Conservation (phyloP, 2,329 filamentous ascomycete species). For the Paracamarosporium sp. region DNA sequence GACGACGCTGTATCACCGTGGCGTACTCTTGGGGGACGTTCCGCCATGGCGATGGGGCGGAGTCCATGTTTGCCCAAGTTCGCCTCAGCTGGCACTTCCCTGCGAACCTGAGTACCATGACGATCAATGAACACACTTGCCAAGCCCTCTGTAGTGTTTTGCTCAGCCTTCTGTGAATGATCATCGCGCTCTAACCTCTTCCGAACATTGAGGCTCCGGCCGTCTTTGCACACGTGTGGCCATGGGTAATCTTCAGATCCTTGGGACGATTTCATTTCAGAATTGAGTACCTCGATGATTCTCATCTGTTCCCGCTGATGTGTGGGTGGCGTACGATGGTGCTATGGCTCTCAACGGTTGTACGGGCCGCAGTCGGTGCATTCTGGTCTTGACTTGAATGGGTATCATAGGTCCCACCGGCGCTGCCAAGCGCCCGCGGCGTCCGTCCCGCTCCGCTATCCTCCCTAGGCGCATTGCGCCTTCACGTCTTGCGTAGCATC, state of each 20-base stretch:
- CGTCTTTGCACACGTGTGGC: constrained; percentile 1
- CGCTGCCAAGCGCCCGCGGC: constrained; percentile 14
- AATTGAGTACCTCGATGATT: neutral
- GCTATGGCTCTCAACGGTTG: constrained; percentile 17
- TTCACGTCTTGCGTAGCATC: neutral
- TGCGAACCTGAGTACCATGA: constrained; percentile 3
- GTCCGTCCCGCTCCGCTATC: constrained; percentile 22
- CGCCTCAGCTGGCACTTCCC: neutral
- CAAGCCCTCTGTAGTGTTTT: constrained; percentile 11
- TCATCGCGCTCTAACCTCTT: constrained; percentile 10
- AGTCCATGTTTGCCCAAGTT: neutral
- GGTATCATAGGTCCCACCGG: constrained; percentile 3
- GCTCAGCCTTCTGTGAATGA: constrained; percentile 1
- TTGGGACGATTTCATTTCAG: neutral
- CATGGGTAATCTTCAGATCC: neutral
- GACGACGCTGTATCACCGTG: neutral
- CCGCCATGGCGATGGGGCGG: constrained; percentile 6
- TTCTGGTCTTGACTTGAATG: neutral
- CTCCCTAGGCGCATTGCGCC: neutral
- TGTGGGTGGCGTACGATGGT: constrained; percentile 1
- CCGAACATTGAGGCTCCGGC: neutral
- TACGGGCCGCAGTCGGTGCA: constrained; percentile 14
- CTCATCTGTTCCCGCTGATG: constrained; percentile 3
- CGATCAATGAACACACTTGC: constrained; percentile 8
- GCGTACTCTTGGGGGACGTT: constrained; percentile 11